These are phyloP conservation scores for Chiua virens DNA, from an alignment of 768 basidiomycete species.

Conservation along the genomic window DNA sequence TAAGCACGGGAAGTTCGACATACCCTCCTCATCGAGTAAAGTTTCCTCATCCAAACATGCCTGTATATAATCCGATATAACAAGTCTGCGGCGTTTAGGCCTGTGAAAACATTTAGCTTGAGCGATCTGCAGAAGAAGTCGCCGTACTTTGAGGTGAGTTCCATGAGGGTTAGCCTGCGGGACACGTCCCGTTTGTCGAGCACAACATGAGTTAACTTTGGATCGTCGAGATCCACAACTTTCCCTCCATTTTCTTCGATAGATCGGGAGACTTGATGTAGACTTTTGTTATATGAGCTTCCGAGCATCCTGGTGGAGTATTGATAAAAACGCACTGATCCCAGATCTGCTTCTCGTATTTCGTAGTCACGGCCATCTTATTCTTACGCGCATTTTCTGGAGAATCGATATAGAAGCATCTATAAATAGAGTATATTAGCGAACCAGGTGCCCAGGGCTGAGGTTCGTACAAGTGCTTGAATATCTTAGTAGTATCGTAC, in stretches of 20 bases:
- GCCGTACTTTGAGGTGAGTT: slow-evolving; percentile 68
- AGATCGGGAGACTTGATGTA: slow-evolving; percentile 47
- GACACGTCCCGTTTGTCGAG: slow-evolving; percentile 80
- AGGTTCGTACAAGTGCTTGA: slow-evolving; percentile 71
- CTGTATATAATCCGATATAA: slow-evolving; percentile 74
- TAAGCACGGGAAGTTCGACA: background rate
- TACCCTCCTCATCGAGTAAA: slow-evolving; percentile 80
- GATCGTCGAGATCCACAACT: slow-evolving; percentile 65
- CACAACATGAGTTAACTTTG: slow-evolving; percentile 84
- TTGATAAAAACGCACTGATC: slow-evolving; percentile 44
- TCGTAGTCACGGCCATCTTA: slow-evolving; percentile 57
- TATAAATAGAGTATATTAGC: slow-evolving; percentile 26
- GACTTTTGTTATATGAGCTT: slow-evolving; percentile 39
- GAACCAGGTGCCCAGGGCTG: background rate
- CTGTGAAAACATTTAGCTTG: slow-evolving; percentile 38
- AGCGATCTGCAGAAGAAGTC: background rate
- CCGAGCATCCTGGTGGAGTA: background rate
- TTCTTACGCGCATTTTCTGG: slow-evolving; percentile 68
- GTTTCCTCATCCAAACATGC: slow-evolving; percentile 84
- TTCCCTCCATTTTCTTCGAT: slow-evolving; percentile 74
- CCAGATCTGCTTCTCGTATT: slow-evolving; percentile 51
- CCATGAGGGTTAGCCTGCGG: slow-evolving; percentile 68
- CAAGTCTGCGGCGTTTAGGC: slow-evolving; percentile 76
- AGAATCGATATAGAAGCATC: slow-evolving; percentile 89
- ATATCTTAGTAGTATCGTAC: slow-evolving; percentile 79